Conservation (phyloP, 495 filamentous ascomycete species). For the Aspergillus egyptiacus region DNA sequence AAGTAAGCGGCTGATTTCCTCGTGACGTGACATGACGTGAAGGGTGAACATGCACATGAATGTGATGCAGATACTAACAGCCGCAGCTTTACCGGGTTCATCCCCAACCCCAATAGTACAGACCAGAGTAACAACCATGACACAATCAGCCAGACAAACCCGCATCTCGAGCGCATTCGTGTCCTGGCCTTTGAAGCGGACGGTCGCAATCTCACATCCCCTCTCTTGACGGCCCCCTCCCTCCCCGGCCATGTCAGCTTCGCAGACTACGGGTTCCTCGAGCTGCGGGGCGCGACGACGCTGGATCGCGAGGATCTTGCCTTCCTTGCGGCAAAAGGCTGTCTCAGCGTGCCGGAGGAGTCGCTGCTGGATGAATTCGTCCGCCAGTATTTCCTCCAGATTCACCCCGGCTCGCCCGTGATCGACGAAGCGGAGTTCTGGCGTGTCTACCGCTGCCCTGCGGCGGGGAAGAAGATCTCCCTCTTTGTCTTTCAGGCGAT, state of each 20-base stretch:
- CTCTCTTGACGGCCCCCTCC: not conserved
- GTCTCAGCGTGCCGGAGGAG: constrained; percentile 36
- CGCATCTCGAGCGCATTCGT: constrained; percentile 10
- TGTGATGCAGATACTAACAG: not conserved
- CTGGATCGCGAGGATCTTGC: constrained; percentile 40
- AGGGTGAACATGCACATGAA: not conserved
- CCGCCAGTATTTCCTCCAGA: constrained; percentile 41
- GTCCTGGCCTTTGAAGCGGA: constrained; percentile 4
- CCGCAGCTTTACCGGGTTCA: constrained; percentile 10
- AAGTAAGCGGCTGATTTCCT: constrained; percentile 20
- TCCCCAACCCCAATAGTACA: no score
- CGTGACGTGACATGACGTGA: constrained; percentile 12
- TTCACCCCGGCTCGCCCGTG: constrained; percentile 43
- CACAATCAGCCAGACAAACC: constrained; percentile 8
- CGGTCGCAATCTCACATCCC: not conserved
- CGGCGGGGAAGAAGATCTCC: constrained; percentile 26
- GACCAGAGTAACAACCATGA: not conserved
- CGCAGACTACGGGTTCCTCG: constrained; percentile 36
- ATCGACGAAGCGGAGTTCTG: constrained; percentile 46
- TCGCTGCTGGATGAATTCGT: constrained; percentile 39
- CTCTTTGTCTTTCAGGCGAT: constrained; percentile 46
- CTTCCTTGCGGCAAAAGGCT: constrained; percentile 38
- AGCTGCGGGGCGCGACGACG: constrained; percentile 25
- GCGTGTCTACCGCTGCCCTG: constrained; percentile 28
- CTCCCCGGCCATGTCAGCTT: constrained; percentile 13